Conservation (phyloP, 768 basidiomycete species). For the Podaxis pistillaris region DNA sequence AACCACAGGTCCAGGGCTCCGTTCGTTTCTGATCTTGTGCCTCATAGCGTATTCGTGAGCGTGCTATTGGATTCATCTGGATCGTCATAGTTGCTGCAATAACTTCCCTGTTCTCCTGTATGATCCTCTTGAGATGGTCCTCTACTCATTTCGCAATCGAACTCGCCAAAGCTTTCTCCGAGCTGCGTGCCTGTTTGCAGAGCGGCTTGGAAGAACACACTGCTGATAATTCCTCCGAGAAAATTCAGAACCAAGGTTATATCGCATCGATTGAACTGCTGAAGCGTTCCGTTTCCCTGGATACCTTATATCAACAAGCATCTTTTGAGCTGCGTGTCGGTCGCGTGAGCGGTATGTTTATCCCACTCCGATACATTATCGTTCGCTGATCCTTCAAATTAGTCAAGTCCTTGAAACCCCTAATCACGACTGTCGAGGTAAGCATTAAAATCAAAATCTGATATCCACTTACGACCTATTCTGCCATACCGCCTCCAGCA, state of each 20-base stretch:
- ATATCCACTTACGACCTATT: neutral
- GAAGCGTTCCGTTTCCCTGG: slow-evolving; percentile 34
- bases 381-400: neutral
- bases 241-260: slow-evolving; percentile 1
- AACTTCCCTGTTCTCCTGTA: slow-evolving; percentile 33
- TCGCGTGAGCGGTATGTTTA: slow-evolving; percentile 37
- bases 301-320: slow-evolving; percentile 41
- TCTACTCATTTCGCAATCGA: slow-evolving; percentile 42
- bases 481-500: slow-evolving; percentile 23
- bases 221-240: neutral
- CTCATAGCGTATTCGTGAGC: slow-evolving; percentile 22
- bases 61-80: slow-evolving; percentile 37
- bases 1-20: neutral
- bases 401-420: slow-evolving; percentile 42
- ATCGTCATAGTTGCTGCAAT: slow-evolving; percentile 36
- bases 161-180: slow-evolving; percentile 31
- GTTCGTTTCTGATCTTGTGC: neutral
- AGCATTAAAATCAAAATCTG: neutral
- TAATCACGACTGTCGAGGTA: slow-evolving; percentile 40
- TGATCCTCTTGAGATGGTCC: slow-evolving; percentile 40
- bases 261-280: slow-evolving; percentile 24
- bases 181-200: slow-evolving; percentile 32
- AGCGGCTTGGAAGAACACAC: slow-evolving; percentile 23
- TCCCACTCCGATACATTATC: neutral
- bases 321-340: slow-evolving; percentile 45